These are phyloP conservation scores for Populus tremula DNA, from an alignment of 345 rosid genomes.

Conservation along the genomic window DNA sequence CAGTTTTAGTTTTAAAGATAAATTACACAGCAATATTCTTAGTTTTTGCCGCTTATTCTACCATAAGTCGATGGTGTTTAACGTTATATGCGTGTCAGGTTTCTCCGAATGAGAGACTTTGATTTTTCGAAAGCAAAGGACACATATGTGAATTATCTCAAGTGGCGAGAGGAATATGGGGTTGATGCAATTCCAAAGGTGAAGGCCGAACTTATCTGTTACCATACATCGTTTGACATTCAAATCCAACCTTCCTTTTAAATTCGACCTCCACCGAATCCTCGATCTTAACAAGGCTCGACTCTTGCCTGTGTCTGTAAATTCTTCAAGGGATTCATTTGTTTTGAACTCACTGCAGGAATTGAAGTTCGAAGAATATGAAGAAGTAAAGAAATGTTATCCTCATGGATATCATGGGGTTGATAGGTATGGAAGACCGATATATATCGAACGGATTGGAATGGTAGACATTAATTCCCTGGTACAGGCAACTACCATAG, in stretches of 20 bases:
- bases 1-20: background rate
- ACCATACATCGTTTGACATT: no score
- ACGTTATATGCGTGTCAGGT: slow-evolving; percentile 21
- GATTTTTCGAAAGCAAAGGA: slow-evolving; percentile 51
- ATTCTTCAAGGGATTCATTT: background rate
- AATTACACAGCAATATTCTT: background rate
- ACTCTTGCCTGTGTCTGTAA: background rate
- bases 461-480: slow-evolving; percentile 50
- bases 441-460: slow-evolving; percentile 59
- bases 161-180: slow-evolving; percentile 46
- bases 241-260: no score
- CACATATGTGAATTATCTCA: slow-evolving; percentile 43
- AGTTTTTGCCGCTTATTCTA: background rate
- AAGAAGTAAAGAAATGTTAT: slow-evolving; percentile 51
- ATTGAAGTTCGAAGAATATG: slow-evolving; percentile 42
- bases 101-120: slow-evolving; percentile 55
- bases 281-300: no score
- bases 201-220: background rate
- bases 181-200: slow-evolving; percentile 52
- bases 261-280: no score
- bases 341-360: slow-evolving; percentile 35
- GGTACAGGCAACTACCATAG: slow-evolving; percentile 40
- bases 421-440: slow-evolving; percentile 54
- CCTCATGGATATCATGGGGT: slow-evolving; percentile 69
- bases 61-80: background rate